These are phyloP conservation scores for Pisolithus sp. DNA, from an alignment of 768 basidiomycete genomes.

Conservation along the genomic window DNA sequence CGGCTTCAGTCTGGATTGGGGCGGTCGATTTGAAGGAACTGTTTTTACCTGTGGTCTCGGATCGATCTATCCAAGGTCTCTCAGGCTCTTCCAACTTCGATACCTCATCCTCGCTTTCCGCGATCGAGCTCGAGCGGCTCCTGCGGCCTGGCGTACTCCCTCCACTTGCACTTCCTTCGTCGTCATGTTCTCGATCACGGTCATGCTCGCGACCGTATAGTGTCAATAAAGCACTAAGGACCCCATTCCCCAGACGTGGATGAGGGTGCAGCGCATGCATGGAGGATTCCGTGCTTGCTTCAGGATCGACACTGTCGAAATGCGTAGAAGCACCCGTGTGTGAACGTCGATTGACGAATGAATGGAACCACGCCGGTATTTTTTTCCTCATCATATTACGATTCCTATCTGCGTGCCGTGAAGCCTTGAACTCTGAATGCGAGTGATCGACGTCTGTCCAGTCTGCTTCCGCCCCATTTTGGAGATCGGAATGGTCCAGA, in stretches of 20 bases:
- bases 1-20: background rate
- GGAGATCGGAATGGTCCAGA: background rate
- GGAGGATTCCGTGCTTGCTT: background rate
- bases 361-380: slow-evolving; percentile 16
- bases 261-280: slow-evolving; percentile 8
- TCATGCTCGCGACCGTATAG: slow-evolving; percentile 41
- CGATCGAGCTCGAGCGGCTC: slow-evolving; percentile 18
- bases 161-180: slow-evolving; percentile 20
- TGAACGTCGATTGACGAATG: background rate
- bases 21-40: background rate
- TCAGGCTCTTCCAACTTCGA: slow-evolving; percentile 12
- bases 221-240: slow-evolving; percentile 60
- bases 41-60: slow-evolving; percentile 3
- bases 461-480: background rate
- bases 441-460: background rate
- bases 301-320: slow-evolving; percentile 2
- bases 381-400: slow-evolving; percentile 10
- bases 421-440: background rate
- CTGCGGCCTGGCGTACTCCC: slow-evolving; percentile 12
- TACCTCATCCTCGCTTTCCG: slow-evolving; percentile 11
- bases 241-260: slow-evolving; percentile 37
- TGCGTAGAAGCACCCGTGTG: slow-evolving; percentile 2
- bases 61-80: slow-evolving; percentile 16
- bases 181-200: slow-evolving; percentile 20
- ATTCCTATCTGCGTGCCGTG: too few species aligned